Evolutionary conservation across 2,329 filamentous ascomycete species (phyloP).

Genomic region (Meredithiella fracta): DNA sequence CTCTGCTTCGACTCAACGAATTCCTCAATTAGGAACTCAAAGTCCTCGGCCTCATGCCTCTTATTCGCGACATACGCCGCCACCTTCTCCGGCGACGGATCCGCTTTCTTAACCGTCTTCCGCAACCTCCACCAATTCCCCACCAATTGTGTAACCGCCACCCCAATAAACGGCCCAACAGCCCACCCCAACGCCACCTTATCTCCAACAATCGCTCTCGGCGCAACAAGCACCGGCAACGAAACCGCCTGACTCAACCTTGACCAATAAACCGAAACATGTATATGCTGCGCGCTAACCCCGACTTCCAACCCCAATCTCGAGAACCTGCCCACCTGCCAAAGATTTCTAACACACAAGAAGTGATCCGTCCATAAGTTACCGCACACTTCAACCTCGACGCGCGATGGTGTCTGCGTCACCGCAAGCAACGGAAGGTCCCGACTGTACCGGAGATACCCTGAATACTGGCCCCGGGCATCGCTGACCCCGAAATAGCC

Average conservation of each 20-base stretch:
- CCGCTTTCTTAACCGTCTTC: constrained; percentile 14
- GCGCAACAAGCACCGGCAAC: constrained; percentile 15
- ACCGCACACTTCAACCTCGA: constrained; percentile 29
- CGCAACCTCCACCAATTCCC: constrained; percentile 22
- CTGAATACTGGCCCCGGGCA: constrained; percentile 19
- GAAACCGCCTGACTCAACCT: constrained; percentile 23
- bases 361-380: constrained; percentile 24
- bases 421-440: constrained; percentile 21
- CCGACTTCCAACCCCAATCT: constrained; percentile 30
- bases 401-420: constrained; percentile 18
- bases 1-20: constrained; percentile 25
- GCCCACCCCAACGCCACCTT: constrained; percentile 25
- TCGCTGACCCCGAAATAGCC: constrained; percentile 25
- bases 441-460: constrained; percentile 24
- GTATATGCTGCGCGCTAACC: constrained; percentile 25
- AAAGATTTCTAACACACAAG: constrained; percentile 27
- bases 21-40: constrained; percentile 27
- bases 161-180: constrained; percentile 25
- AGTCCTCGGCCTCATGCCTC: constrained; percentile 29
- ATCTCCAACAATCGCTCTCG: constrained; percentile 18
- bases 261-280: constrained; percentile 32
- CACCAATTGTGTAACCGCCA: constrained; percentile 21
- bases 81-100: background rate
- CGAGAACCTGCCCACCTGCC: constrained; percentile 25
- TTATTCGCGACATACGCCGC: constrained; percentile 19